Percentiles rank a stretch among this genome's conserved stretches.
Conservation (phyloP, 2,329 filamentous ascomycete genomes). For the Mycogone perniciosa region DNA sequence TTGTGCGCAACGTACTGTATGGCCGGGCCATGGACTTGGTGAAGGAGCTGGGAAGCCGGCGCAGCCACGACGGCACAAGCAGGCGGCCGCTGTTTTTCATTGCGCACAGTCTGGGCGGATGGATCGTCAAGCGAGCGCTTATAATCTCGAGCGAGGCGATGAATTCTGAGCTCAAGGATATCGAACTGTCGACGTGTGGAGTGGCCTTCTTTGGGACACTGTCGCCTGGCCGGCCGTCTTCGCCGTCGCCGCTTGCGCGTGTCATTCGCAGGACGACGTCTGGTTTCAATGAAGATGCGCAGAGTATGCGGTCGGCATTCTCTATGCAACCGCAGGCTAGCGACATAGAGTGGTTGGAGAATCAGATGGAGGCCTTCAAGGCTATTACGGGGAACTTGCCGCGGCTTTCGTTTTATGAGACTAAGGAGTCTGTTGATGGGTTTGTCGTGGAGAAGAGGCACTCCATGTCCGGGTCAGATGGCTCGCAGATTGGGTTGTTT, state of each 20-base stretch:
- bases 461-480: constrained; percentile 21
- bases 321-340: constrained; percentile 12
- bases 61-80: constrained; percentile 15
- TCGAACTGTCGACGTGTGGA: constrained; percentile 23
- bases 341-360: constrained; percentile 22
- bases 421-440: constrained; percentile 17
- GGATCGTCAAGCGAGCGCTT: constrained; percentile 24
- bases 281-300: constrained; percentile 9
- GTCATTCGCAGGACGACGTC: constrained; percentile 21
- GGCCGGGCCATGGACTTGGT: constrained; percentile 21
- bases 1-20: constrained; percentile 20
- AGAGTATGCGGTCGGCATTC: neutral
- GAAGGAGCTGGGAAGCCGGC: constrained; percentile 15
- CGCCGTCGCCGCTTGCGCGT: constrained; percentile 20
- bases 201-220: constrained; percentile 23
- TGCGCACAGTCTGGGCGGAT: constrained; percentile 22
- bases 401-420: constrained; percentile 23
- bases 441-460: constrained; percentile 21
- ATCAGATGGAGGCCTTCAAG: constrained; percentile 23
- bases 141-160: constrained; percentile 23
- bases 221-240: constrained; percentile 18
- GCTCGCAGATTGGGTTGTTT: constrained; percentile 17
- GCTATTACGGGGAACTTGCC: constrained; percentile 19
- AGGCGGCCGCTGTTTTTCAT: constrained; percentile 23
- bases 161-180: constrained; percentile 16